A percentile compares a stretch with the other conserved stretches of the same genome.
Evolutionary conservation across 1,284 basidiomycete species (phyloP).

Genomic region (Ganoderma lingzhi): DNA sequence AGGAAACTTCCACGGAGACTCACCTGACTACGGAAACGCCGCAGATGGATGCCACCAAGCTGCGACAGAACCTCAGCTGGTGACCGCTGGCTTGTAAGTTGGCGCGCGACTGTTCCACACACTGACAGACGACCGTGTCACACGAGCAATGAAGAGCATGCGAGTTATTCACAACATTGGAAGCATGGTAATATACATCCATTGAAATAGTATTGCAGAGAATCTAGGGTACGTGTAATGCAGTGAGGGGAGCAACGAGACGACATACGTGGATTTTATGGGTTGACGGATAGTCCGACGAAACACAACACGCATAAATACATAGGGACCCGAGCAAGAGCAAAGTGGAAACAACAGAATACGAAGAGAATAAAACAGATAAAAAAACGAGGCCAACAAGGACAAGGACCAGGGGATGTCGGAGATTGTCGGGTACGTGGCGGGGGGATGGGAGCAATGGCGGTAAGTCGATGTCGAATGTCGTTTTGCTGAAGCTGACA

Average conservation of each 20-base stretch:
- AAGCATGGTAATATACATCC: conserved; percentile 15
- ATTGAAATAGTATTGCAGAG: background rate
- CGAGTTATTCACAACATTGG: background rate
- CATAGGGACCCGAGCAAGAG: conserved; percentile 22
- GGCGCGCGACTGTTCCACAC: background rate
- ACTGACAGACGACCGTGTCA: background rate
- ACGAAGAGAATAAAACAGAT: conserved; percentile 34
- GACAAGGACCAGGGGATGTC: conserved; percentile 29
- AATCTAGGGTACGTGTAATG: conserved; percentile 16
- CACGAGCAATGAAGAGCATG: background rate
- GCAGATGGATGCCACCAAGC: background rate
- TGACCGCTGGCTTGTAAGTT: background rate
- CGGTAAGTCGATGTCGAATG: conserved; percentile 25
- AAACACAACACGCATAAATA: conserved; percentile 33
- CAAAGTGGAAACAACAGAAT: conserved; percentile 22
- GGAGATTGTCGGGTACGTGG: conserved; percentile 18
- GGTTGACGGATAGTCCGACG: conserved; percentile 20
- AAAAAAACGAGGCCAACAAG: conserved; percentile 20
- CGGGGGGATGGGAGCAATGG: conserved; percentile 4
- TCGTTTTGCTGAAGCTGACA: conserved; percentile 25
- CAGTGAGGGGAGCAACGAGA: conserved; percentile 6
- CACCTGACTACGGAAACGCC: background rate
- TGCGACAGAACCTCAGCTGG: background rate
- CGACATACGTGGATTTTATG: conserved; percentile 20
- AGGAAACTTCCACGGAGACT: background rate